A percentile compares a stretch with the other conserved stretches of the same genome.
Conservation (phyloP, 176 grass and related monocot species). For the Lolium perenne region DNA sequence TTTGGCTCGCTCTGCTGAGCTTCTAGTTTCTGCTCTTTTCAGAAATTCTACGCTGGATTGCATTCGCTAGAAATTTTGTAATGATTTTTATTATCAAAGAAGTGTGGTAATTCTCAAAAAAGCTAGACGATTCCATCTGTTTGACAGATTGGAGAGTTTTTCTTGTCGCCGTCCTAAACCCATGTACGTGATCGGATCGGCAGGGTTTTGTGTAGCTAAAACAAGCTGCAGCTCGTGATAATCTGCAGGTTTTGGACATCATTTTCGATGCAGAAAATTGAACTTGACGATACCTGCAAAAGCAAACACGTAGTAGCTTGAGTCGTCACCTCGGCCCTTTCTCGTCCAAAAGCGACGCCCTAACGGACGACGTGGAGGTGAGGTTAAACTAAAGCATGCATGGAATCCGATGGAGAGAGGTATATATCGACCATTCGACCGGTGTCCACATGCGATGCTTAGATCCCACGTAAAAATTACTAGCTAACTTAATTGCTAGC, state of each 20-base stretch:
- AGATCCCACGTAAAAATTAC: constrained; percentile 50
- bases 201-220: background rate
- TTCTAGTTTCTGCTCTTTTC: no score
- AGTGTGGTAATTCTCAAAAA: no score
- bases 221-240: background rate
- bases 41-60: no score
- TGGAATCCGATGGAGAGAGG: constrained; percentile 34
- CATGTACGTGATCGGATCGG: no score
- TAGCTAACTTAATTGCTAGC: background rate
- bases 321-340: constrained; percentile 13
- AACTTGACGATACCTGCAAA: constrained; percentile 20
- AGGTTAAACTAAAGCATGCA: constrained; percentile 42
- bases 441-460: constrained; percentile 42
- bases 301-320: constrained; percentile 31
- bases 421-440: background rate
- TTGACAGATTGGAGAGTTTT: no score
- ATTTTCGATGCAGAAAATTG: background rate
- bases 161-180: no score
- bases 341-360: constrained; percentile 53
- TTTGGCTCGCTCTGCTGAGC: no score
- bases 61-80: no score
- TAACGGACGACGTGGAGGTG: constrained; percentile 42
- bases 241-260: background rate
- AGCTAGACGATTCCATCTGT: no score
- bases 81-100: no score